Evolutionary conservation across 2,329 filamentous ascomycete genomes (phyloP).

Genomic region (Cladosporium sphaerospermum): DNA sequence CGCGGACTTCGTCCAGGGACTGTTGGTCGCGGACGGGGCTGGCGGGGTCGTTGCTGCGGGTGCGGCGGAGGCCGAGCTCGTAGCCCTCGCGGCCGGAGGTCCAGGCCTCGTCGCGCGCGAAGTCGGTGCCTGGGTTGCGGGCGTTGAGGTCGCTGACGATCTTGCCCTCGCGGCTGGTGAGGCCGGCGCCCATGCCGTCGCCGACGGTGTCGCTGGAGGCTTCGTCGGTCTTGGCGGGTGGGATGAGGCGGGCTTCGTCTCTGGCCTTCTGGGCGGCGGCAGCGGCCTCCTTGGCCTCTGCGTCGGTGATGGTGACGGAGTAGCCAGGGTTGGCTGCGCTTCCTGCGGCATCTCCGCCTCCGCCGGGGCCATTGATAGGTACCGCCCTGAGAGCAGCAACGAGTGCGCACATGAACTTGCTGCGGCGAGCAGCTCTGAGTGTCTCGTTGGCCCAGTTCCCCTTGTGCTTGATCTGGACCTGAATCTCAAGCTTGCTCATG

Average conservation of each 20-base stretch:
- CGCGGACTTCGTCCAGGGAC: constrained; percentile 42
- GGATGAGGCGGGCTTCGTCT: constrained; percentile 55
- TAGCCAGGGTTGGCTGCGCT: constrained; percentile 68
- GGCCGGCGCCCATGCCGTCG: constrained; percentile 16
- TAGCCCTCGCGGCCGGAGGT: constrained; percentile 31
- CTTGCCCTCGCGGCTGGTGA: constrained; percentile 21
- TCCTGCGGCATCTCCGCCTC: constrained; percentile 57
- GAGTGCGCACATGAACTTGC: constrained; percentile 95
- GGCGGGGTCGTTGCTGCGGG: constrained; percentile 21
- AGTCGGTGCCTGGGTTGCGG: constrained; percentile 38
- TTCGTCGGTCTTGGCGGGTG: constrained; percentile 33
- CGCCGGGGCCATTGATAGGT: constrained; percentile 77
- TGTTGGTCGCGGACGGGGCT: constrained; percentile 38
- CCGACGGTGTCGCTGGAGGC: constrained; percentile 13
- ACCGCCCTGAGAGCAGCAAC: constrained; percentile 78
- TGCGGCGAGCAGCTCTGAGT: constrained; percentile 72
- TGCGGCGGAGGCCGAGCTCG: constrained; percentile 26
- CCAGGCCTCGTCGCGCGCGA: constrained; percentile 42
- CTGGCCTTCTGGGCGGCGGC: constrained; percentile 51
- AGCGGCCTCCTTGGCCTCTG: constrained; percentile 54
- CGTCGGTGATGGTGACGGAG: constrained; percentile 67
- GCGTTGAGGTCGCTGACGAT: constrained; percentile 42
- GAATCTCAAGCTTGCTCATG: constrained; percentile 80
- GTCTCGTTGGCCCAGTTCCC: constrained; percentile 61
- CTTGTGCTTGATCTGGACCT: constrained; percentile 83